Percentiles rank a stretch among this genome's conserved stretches.
phyloP scores from a whole-genome alignment of 2,329 filamentous ascomycete genomes.

The Tolypocladium inflatum region DNA sequence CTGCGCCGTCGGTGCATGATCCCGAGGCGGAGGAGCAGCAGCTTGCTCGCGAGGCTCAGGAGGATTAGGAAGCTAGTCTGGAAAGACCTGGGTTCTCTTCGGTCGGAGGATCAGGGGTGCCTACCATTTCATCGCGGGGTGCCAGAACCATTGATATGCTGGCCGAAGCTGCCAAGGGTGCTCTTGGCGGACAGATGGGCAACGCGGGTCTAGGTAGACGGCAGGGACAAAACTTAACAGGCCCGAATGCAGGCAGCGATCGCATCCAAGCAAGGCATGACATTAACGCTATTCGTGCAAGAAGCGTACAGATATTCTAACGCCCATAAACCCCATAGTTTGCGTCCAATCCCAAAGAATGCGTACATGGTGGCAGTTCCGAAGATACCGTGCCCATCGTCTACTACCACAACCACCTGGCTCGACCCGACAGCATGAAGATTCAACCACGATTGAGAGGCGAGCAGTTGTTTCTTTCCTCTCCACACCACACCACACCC shows the following conservation, averaged over 20 bases:
- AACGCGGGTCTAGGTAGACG: neutral
- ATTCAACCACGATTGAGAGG: neutral
- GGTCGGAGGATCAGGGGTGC: too few relatives aligned
- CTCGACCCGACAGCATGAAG: too few relatives aligned
- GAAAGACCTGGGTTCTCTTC: too few relatives aligned
- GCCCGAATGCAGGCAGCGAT: neutral
- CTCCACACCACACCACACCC: neutral
- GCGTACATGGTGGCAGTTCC: neutral
- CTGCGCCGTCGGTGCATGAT: conserved; percentile 33
- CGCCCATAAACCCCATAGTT: neutral
- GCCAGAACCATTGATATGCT: too few relatives aligned
- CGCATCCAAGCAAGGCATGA: neutral
- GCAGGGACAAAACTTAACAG: neutral
- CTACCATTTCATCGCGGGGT: too few relatives aligned
- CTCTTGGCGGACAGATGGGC: neutral
- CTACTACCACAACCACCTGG: neutral
- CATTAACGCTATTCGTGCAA: neutral
- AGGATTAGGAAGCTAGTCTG: conserved; percentile 3
- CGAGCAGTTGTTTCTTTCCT: neutral
- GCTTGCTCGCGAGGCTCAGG: conserved; percentile 9
- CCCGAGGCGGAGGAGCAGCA: conserved; percentile 18
- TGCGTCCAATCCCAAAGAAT: neutral
- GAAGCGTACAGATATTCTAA: neutral
- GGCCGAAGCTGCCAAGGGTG: neutral
- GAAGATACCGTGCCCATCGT: neutral